These are phyloP conservation scores for Lathyrus aphaca DNA, from an alignment of 306 rosid genomes.

Conservation along the genomic window DNA sequence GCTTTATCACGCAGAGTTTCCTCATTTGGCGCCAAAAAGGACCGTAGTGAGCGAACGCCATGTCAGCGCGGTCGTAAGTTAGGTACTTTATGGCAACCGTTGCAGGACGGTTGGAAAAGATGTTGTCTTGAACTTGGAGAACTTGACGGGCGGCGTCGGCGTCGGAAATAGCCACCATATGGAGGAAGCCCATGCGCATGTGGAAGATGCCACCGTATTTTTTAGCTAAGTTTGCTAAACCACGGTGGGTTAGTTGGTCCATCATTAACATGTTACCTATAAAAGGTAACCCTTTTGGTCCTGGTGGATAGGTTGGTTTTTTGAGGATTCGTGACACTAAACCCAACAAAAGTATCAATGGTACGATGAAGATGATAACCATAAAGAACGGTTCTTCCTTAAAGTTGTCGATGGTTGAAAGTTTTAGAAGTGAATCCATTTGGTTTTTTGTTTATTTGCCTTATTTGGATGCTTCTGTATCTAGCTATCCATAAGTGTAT, in stretches of 20 bases:
- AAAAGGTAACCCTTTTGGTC: constrained; percentile 77
- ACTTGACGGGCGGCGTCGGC: constrained; percentile 73
- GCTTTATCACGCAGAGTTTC: constrained; percentile 81
- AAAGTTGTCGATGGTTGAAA: constrained; percentile 24
- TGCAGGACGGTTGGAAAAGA: constrained; percentile 83
- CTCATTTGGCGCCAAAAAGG: constrained; percentile 97
- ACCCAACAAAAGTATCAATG: constrained; percentile 44
- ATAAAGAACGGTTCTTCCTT: constrained; percentile 41
- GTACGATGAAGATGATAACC: constrained; percentile 30
- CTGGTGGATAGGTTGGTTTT: constrained; percentile 68
- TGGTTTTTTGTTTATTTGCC: not conserved
- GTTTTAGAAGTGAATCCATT: constrained; percentile 43
- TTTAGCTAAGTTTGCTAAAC: constrained; percentile 63
- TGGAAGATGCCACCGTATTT: constrained; percentile 76
- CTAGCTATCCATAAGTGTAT: not conserved
- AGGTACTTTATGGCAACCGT: constrained; percentile 83
- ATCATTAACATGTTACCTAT: constrained; percentile 80
- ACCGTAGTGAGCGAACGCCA: constrained; percentile 93
- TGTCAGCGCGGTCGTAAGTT: constrained; percentile 85
- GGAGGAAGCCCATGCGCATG: constrained; percentile 73
- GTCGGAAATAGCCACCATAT: constrained; percentile 72
- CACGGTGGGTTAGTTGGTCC: constrained; percentile 84
- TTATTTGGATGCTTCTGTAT: not conserved
- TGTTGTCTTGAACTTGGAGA: constrained; percentile 74
- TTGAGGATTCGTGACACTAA: constrained; percentile 31